Base-by-base conservation (phyloP, 75 land plant genomes). In the Adiantum capillusveneris region DNA sequence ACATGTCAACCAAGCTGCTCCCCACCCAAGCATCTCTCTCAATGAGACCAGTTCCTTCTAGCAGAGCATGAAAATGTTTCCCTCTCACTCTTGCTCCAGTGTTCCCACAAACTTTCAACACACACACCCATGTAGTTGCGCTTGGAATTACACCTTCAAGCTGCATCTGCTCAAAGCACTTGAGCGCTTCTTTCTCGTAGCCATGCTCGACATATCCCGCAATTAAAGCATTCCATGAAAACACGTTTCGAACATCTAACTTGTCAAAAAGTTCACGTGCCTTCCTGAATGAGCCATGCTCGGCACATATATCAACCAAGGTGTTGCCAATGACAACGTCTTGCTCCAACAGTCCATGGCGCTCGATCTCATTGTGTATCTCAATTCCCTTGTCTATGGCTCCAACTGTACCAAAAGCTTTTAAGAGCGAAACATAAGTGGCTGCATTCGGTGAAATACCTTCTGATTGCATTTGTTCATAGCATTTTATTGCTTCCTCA, bases 171-270 rank as follows among this genome's bases (percentile, higher is more conserved):
- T 30, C 25, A 48, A 72, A 67, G 16, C 29, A 26, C 20, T 58
- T 53, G 29, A 72, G 25, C 7, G 71, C 71, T 12, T 72, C 64
- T 34, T 57, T 29, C 12, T 24, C 28, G 67, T 18, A 31, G 12
- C 44, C 56, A 27, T 72, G 54, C 53, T 58, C 31, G 29, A 62
- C 62, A 67, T 68, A 58, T 21, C 60, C 56, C 25, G 44, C 63
- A 67, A 72, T 58, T 63, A 72, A 42, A 29, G 53, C 53, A 34
- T 34, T 72, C 74, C 74, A 72, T 44, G 57, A 19, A 25, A 58
- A 27, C 2, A 58, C 72, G 58, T 68, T 60, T 44, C 59, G 37
- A 21, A 68, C 25, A 6, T 29, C 42, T 16, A 72, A 61, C 27
- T 31, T 54, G 3, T 68, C 63, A 43, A 72, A 68, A 6, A 72